phyloP scores from a whole-genome alignment of 345 rosid species.

The Gossypium ekmanianum region DNA sequence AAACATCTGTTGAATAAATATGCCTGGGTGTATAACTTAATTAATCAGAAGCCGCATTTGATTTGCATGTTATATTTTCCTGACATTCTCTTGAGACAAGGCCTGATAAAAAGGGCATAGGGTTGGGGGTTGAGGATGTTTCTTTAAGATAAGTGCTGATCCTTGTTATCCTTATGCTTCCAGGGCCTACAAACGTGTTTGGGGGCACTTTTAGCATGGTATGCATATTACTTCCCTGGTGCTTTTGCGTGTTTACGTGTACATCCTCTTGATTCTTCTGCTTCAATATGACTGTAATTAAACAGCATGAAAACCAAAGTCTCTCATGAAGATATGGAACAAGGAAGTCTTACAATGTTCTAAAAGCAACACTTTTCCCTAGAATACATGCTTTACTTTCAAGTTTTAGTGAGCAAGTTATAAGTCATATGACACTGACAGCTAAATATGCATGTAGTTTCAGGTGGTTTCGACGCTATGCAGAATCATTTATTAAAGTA shows the following conservation, averaged over 20 bases:
- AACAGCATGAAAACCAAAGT: slow-evolving; percentile 1
- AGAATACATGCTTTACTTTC: not conserved
- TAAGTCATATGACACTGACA: slow-evolving; percentile 35
- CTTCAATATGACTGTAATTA: not conserved
- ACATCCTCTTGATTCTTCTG: not conserved
- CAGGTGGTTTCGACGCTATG: slow-evolving; percentile 83
- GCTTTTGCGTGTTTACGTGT: not conserved
- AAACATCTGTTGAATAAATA: not conserved
- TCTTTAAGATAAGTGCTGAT: slow-evolving; percentile 25
- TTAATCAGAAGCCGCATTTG: not conserved
- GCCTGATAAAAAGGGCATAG: not conserved
- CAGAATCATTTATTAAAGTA: slow-evolving; percentile 68
- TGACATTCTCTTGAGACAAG: slow-evolving; percentile 3
- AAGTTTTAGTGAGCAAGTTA: not conserved
- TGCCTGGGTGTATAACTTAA: not conserved
- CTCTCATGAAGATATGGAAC: not conserved
- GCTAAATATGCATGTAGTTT: slow-evolving; percentile 49
- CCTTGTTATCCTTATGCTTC: slow-evolving; percentile 29
- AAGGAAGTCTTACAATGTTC: not conserved
- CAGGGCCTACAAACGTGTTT: slow-evolving; percentile 95
- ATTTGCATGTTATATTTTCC: not conserved
- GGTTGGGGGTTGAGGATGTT: not conserved
- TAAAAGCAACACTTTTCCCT: not conserved
- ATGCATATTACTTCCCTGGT: slow-evolving; percentile 20
- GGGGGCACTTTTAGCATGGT: slow-evolving; percentile 91